Evolutionary conservation across 139 green algal species (phyloP), one percentile per base, ranked within the genome.

Genomic region (Tetradesmus lagerheimii): DNA sequence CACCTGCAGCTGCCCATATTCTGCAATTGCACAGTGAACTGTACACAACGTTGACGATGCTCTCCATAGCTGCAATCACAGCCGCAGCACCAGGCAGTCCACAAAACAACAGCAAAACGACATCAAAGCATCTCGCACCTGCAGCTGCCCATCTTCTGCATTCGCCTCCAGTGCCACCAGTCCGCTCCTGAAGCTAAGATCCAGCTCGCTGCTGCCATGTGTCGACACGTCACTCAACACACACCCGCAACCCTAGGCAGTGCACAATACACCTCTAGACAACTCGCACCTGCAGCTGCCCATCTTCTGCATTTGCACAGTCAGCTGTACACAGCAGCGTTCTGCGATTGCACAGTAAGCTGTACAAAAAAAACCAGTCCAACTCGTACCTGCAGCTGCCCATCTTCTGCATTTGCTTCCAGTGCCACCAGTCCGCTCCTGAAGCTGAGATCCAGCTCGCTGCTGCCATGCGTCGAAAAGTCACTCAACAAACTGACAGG

Each of bases 281-380:
- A n/a, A n/a, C n/a, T n/a, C n/a, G n/a, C 27, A 86, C 45, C 45
- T 86, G 80, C 45, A 86, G 14, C 25, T 74, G 80, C 12, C 27
- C 80, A 43, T 74, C n/a, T 1, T 74, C 12, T 25, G 57, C 53
- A 57, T 18, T 35, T 78, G 14, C 82, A n/a, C n/a, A n/a, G n/a
- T n/a, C n/a, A 2, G 47, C 47, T 62, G 8, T 20, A 2, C 47
- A 18, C 47, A 62, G 47, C 47, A 20, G 47, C 47, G 20, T 16
- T 50, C 43, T 14, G 5, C 5, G 5, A 14, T 50, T 50, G 12
- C 47, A 62, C 18, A 2, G 20, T 14, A 62, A 16, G 6, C 6
- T 62, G 4, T 23, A 62, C 47, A 62, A 16, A 20, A 20, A n/a
- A n/a, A n/a, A n/a, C n/a, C 47, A 62, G 20, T 23, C 8, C 18